Evolutionary conservation across 1,284 basidiomycete genomes (phyloP).

Genomic region (Marasmius sp.): DNA sequence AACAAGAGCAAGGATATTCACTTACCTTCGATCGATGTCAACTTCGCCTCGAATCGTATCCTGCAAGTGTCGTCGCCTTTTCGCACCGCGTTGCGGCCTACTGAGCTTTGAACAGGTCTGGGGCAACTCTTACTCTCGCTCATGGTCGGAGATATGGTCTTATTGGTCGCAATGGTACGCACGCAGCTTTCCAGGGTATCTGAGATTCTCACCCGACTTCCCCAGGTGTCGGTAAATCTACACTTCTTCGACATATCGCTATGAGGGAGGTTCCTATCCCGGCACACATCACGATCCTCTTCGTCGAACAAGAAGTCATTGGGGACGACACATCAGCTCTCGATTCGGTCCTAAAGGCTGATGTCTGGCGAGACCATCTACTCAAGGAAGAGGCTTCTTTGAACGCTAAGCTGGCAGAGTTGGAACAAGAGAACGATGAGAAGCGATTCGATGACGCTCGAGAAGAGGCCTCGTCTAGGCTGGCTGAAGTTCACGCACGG

Average conservation of each 20-base stretch:
- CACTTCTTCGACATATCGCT: conserved; percentile 93
- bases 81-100: conserved; percentile 8
- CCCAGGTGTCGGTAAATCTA: conserved; percentile 94
- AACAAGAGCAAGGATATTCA: conserved; percentile 98
- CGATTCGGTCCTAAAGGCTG: conserved; percentile 93
- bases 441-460: conserved; percentile 77
- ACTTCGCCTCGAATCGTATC: conserved; percentile 92
- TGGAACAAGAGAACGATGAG: conserved; percentile 77
- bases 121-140: conserved; percentile 86
- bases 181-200: conserved; percentile 1
- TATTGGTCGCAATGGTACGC: conserved; percentile 76
- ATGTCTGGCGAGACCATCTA: conserved; percentile 93
- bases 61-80: conserved; percentile 52
- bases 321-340: conserved; percentile 94
- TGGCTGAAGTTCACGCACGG: conserved; percentile 92
- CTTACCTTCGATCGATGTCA: conserved; percentile 93
- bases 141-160: conserved; percentile 87
- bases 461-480: conserved; percentile 82
- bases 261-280: conserved; percentile 94
- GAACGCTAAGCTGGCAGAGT: conserved; percentile 68
- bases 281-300: conserved; percentile 92
- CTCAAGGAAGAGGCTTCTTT: conserved; percentile 79
- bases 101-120: conserved; percentile 49
- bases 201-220: neutral
- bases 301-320: conserved; percentile 97